A percentile compares a stretch with the other conserved stretches of the same genome.
Evolutionary conservation across 2,329 filamentous ascomycete genomes (phyloP).

Genomic region (Alternaria sp.): DNA sequence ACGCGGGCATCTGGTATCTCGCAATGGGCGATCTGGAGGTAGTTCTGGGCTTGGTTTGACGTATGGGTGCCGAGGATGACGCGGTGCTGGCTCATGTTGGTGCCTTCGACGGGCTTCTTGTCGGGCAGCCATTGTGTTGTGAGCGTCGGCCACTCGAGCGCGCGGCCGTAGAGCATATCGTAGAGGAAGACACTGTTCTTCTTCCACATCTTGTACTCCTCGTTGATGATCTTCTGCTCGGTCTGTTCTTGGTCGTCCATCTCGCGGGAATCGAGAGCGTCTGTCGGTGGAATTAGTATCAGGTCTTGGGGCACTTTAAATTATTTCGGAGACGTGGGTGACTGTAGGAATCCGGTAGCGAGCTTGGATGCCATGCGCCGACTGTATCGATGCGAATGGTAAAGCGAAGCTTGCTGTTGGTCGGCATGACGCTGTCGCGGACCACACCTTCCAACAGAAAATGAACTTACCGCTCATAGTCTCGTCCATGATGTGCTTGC

Average conservation of each 20-base stretch:
- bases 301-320: no score
- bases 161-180: constrained; percentile 93
- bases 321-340: neutral
- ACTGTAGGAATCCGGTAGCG: neutral
- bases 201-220: constrained; percentile 99
- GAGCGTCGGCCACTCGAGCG: constrained; percentile 94
- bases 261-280: constrained; percentile 49
- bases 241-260: constrained; percentile 75
- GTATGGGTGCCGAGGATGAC: constrained; percentile 95
- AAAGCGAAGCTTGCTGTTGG: neutral
- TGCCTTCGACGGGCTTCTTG: constrained; percentile 67
- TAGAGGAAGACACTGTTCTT: constrained; percentile 99
- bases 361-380: neutral
- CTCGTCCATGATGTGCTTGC: constrained; percentile 41
- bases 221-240: constrained; percentile 90
- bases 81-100: constrained; percentile 86
- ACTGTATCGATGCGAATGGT: neutral
- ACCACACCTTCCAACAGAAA: neutral
- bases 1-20: constrained; percentile 81
- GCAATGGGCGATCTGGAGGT: constrained; percentile 92
- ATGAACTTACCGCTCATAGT: constrained; percentile 45
- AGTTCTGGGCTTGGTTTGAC: constrained; percentile 82
- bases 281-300: constrained; percentile 36
- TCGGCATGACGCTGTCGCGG: neutral
- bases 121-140: constrained; percentile 99